Base-by-base conservation (phyloP, 2,329 filamentous ascomycete species). In the Ophiostoma piceae region DNA sequence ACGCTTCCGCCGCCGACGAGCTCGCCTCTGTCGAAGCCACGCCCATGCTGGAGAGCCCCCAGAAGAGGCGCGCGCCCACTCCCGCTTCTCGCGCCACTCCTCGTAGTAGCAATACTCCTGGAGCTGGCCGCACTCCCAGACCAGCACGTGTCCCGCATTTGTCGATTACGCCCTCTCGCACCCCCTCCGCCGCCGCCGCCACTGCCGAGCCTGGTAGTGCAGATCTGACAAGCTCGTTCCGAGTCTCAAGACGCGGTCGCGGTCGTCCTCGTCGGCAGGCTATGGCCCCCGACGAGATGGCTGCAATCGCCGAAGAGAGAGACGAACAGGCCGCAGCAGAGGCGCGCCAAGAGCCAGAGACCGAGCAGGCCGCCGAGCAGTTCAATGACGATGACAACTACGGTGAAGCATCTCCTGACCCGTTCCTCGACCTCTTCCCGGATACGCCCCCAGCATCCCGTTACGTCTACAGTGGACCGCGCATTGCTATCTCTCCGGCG, bases 231-330 rank as follows among this genome's bases (percentile, higher is more conserved):
- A 70, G 71, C 19, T 74, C 76, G 11, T 66, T 66, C 22, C 74
- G 73, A 32, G 75, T 76, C 9, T 75, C 74, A 67, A 78, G 77
- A 68, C 75, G 77, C 64, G 77, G 68, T 1, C 67, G 70, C 43
- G 70, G 77, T 6, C 75, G 78, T 1, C 77, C 76, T 8, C 75
- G 77, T 41, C 77, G 77, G 19, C 72, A 74, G 68, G 72, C 74
- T 8, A 67, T 75, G 54, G 71, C 67, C 6, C 71, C 74, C 9
- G 74, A 75, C 8, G 75, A 76, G 57, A 74, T 77, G 54, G 75
- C 75, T 37, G 74, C 71, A 51, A 74, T 77, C 32, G 71, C 71
- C 22, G 74, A 75, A 62, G 73, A 74, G 67, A 73, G 73, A 7
- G 41, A 67, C 5, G 67, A 71, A 6, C 65, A 71, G 12, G 6